phyloP scores from a whole-genome alignment of 225 moss, liverwort and hornwort species.

The Thuidium tamariscinum region DNA sequence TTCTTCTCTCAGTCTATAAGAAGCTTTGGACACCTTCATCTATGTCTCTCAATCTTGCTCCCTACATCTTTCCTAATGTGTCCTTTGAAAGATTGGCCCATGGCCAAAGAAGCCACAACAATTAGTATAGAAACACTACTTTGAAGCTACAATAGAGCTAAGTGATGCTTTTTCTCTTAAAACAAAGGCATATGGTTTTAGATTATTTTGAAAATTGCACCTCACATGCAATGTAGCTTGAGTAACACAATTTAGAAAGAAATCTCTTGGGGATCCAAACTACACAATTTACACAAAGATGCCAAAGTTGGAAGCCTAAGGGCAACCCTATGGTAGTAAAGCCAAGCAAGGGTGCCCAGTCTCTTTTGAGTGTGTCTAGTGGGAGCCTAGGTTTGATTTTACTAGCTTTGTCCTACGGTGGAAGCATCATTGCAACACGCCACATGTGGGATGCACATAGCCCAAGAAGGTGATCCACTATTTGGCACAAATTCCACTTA shows the following conservation, averaged over 20 bases:
- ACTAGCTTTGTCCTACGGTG: no score
- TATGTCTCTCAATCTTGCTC: background rate
- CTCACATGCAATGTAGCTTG: fast-evolving
- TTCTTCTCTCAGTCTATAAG: background rate
- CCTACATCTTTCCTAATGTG: background rate
- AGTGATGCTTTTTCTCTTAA: background rate
- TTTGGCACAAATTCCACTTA: no score
- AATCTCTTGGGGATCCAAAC: background rate
- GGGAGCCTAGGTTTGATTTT: no score
- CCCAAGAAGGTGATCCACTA: no score
- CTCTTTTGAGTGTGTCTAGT: no score
- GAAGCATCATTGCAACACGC: no score
- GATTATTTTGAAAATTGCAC: background rate
- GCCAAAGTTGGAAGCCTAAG: fast-evolving
- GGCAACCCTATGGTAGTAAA: no score
- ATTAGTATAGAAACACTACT: background rate
- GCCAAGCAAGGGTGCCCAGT: no score
- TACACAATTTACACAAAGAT: background rate
- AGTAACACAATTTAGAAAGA: background rate
- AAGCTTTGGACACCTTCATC: background rate
- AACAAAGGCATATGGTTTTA: fast-evolving
- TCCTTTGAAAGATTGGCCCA: background rate
- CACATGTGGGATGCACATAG: no score
- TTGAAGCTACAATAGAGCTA: fast-evolving
- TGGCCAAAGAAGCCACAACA: fast-evolving